Evolutionary conservation across 257 asterid species (phyloP).

Genomic region (Petunia secreta): DNA sequence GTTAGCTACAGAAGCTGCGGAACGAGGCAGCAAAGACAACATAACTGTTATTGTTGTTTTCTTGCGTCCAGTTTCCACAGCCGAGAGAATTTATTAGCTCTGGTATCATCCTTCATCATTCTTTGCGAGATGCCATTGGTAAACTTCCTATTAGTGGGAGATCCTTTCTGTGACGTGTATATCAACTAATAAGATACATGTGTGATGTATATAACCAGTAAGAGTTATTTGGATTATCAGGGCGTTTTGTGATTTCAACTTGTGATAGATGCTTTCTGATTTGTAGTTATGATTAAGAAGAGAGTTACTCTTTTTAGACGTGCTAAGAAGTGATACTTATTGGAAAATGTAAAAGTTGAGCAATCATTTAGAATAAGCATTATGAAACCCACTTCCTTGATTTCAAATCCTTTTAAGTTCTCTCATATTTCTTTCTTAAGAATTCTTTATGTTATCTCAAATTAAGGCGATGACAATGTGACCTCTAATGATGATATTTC

Average conservation of each 20-base stretch:
- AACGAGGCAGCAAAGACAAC: slow-evolving; percentile 88
- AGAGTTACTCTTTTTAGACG: background rate
- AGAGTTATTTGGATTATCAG: slow-evolving; percentile 1
- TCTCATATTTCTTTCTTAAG: no score
- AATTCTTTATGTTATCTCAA: no score
- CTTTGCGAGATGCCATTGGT: background rate
- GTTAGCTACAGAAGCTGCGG: slow-evolving; percentile 84
- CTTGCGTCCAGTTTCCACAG: slow-evolving; percentile 86
- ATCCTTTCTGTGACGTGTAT: background rate
- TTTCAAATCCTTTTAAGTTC: no score
- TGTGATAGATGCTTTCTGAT: background rate
- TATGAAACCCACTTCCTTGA: no score
- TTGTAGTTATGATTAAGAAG: background rate
- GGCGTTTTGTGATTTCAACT: background rate
- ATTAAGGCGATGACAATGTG: no score
- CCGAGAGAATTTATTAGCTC: slow-evolving; percentile 81
- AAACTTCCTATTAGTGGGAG: background rate
- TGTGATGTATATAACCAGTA: background rate
- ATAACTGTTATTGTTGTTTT: slow-evolving; percentile 81
- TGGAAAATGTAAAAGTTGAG: no score
- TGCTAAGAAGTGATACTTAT: no score
- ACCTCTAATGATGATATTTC: no score
- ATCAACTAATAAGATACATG: background rate
- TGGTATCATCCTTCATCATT: background rate
- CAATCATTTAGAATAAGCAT: no score